A percentile compares a stretch with the other conserved stretches of the same genome.
These are phyloP conservation scores for Sporisorium exsertum DNA, from an alignment of 1,284 basidiomycete species.

Conservation along the genomic window DNA sequence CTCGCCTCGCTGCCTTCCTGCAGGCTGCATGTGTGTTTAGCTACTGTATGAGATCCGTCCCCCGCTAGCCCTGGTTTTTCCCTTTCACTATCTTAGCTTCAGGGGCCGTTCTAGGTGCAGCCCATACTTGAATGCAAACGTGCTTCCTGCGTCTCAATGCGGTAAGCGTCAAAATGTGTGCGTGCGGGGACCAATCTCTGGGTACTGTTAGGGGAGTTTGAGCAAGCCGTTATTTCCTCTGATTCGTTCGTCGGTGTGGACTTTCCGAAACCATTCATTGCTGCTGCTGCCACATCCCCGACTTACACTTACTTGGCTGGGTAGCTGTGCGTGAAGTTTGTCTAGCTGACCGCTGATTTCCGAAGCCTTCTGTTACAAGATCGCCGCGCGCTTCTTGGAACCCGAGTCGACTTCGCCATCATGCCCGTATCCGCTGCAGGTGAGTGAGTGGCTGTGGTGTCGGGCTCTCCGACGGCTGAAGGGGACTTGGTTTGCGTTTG, in stretches of 20 bases:
- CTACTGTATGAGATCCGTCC: no score
- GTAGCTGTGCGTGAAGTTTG: not conserved
- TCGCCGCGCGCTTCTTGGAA: no score
- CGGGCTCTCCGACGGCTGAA: not conserved
- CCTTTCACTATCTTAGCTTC: no score
- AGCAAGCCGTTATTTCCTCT: not conserved
- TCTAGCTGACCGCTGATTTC: not conserved
- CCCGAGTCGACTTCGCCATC: no score
- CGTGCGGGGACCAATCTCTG: not conserved
- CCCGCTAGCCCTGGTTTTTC: no score
- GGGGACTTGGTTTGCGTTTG: not conserved
- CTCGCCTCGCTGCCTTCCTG: not conserved
- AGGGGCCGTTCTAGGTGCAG: no score
- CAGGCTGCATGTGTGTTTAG: not conserved
- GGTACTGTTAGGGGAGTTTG: not conserved
- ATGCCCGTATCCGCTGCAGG: not conserved
- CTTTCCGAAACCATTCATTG: not conserved
- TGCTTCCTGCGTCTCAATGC: not conserved
- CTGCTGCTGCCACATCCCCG: not conserved
- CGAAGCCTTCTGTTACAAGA: not conserved
- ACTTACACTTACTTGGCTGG: not conserved
- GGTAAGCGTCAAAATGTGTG: no score
- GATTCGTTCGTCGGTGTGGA: not conserved
- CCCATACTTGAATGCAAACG: not conserved
- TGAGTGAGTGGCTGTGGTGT: no score